phyloP scores from a whole-genome alignment of 352 stramenopile genomes.

The Pythium angustatum region DNA sequence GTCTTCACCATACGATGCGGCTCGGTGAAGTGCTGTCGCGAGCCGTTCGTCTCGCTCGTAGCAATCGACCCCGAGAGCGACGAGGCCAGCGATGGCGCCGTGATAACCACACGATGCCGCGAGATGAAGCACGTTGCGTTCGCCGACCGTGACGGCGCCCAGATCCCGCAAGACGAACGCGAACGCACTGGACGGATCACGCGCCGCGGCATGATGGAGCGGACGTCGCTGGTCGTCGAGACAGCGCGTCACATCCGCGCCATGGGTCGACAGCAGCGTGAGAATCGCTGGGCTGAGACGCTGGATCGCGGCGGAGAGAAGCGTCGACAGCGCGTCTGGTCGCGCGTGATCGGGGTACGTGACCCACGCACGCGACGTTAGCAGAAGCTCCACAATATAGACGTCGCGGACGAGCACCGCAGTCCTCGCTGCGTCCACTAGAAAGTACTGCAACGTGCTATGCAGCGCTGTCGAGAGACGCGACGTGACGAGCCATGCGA shows the following conservation, averaged over 20 bases:
- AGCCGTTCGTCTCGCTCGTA: too few species aligned
- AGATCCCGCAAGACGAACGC: too few species aligned
- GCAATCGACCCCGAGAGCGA: too few species aligned
- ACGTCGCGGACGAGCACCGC: background rate
- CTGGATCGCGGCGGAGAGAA: background rate
- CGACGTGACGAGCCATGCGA: slow-evolving; percentile 4
- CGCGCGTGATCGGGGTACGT: background rate
- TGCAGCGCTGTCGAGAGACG: background rate
- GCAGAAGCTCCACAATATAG: background rate
- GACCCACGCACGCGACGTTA: background rate
- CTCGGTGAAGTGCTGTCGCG: background rate
- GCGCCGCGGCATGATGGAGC: too few species aligned
- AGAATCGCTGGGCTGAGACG: background rate
- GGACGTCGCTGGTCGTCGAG: too few species aligned
- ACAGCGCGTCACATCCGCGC: background rate
- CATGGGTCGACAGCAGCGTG: background rate
- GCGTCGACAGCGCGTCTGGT: background rate
- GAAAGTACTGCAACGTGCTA: background rate
- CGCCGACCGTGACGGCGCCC: too few species aligned
- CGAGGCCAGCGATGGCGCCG: too few species aligned
- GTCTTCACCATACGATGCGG: background rate
- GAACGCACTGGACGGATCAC: too few species aligned
- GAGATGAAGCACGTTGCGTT: too few species aligned
- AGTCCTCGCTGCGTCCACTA: background rate
- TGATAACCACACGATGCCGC: too few species aligned